Conservation (phyloP, 805 yeast genomes). For the Candida succiphila region DNA sequence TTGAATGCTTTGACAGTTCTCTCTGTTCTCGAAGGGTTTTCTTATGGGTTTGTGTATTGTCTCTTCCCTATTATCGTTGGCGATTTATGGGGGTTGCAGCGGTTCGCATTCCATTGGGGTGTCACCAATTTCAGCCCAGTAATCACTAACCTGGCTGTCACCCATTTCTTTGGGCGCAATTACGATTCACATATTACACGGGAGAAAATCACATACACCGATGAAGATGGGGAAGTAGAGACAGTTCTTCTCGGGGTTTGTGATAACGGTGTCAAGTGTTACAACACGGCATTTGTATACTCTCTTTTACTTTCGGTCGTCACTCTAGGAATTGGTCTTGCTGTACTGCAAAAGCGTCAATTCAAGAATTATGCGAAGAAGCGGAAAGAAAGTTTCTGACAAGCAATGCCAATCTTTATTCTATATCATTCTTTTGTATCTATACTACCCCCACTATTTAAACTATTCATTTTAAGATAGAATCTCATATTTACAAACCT, state of each 20-base stretch:
- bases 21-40: conserved; percentile 54
- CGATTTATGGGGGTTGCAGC: conserved; percentile 59
- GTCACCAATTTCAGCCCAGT: conserved; percentile 58
- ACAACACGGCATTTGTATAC: conserved; percentile 29
- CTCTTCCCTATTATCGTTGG: conserved; percentile 69
- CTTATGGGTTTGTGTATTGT: conserved; percentile 67
- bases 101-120: conserved; percentile 70
- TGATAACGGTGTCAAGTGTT: conserved; percentile 18
- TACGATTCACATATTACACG: conserved; percentile 38
- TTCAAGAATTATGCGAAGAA: background rate
- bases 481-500: no score
- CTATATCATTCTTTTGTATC: background rate
- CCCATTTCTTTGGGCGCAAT: conserved; percentile 50
- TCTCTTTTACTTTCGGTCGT: conserved; percentile 10
- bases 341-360: background rate
- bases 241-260: conserved; percentile 10
- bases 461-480: no score
- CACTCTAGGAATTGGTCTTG: background rate
- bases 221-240: conserved; percentile 1
- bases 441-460: background rate
- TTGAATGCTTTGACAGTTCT: conserved; percentile 33
- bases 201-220: conserved; percentile 1
- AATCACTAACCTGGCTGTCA: conserved; percentile 47
- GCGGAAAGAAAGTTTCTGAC: background rate
- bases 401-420: background rate